A percentile compares a stretch with the other conserved stretches of the same genome.
Conservation (phyloP, 2,329 filamentous ascomycete species). For the Cladobotryum mycophilum region DNA sequence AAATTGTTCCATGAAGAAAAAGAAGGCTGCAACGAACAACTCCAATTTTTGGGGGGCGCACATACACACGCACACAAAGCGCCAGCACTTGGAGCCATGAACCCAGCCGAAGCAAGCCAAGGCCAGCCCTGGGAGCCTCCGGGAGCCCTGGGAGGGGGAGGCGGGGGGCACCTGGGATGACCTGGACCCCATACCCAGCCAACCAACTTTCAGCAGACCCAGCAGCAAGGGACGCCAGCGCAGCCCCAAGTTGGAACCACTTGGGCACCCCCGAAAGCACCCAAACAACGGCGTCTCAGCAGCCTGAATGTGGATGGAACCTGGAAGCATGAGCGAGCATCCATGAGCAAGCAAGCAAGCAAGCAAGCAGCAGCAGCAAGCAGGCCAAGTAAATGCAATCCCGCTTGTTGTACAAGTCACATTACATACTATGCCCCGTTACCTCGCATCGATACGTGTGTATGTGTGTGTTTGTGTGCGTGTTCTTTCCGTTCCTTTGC, state of each 20-base stretch:
- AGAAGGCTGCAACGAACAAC: slow-evolving; percentile 11
- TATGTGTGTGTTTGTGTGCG: too few relatives aligned
- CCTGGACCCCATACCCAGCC: not conserved
- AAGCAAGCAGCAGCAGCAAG: too few relatives aligned
- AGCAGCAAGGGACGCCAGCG: not conserved
- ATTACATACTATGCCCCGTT: too few relatives aligned
- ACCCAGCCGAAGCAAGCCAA: slow-evolving; percentile 2
- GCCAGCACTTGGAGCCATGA: not conserved
- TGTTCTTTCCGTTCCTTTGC: too few relatives aligned
- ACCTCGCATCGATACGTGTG: too few relatives aligned
- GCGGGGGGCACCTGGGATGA: not conserved
- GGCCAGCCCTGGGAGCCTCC: too few relatives aligned
- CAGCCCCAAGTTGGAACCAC: too few relatives aligned
- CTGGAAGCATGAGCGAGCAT: not conserved
- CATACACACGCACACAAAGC: not conserved
- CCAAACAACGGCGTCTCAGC: not conserved
- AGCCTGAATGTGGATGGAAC: too few relatives aligned
- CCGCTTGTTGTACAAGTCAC: too few relatives aligned
- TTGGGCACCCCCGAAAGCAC: too few relatives aligned
- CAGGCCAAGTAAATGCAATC: too few relatives aligned
- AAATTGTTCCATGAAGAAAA: slow-evolving; percentile 12
- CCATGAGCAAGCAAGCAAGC: not conserved
- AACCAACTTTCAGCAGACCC: not conserved
- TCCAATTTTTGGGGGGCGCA: not conserved
- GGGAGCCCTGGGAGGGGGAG: too few relatives aligned